Base-by-base conservation (phyloP, 495 filamentous ascomycete genomes). In the Parathielavia appendiculata region DNA sequence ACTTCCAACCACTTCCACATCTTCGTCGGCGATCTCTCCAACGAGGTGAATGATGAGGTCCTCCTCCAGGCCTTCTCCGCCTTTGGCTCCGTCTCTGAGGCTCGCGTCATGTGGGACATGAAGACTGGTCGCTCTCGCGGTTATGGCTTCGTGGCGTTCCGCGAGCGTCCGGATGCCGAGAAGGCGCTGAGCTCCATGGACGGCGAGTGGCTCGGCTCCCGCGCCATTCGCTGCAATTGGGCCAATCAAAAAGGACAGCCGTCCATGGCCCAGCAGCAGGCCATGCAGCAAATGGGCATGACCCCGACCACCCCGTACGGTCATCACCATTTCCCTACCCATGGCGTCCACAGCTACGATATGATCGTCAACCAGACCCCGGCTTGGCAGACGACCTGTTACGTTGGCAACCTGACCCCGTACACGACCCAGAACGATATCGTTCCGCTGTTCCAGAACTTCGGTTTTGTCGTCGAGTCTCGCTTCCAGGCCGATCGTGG, bases 91-190 rank as follows among this genome's bases (percentile, higher is more conserved):
- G 92, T 99, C 36, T 97, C 95, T n/a, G 93, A 99, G 75, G 93
- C 93, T 57, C 91, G 93, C 61, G 93, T 99, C 57, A 99, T 99
- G 93, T 99, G 93, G 93, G 93, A 99, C 69, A 99, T 99, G 93
- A 99, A 99, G 81, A 99, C 93, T 41, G 93, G 93, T 57, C 87
- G 93, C 56, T 97, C 93, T 49, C 88, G 93, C 62, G 93, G 93
- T 50, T 99, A 99, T 66, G 93, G 93, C 5, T 99, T 99, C 64
- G 93, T 99, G 59, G 95, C 93, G 44, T 99, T 96, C 83, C 87
- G 93, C 56, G 93, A 99, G 20, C 91, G 92, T 51, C 76, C 80
- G 1, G 95, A 99, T 67, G 93, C 93, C 16, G 95, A 99, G 73
- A 95, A 97, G 75, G 93, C 93, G 2, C 75, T 99, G 62, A 95